Evolutionary conservation across 768 basidiomycete genomes (phyloP).

Genomic region (Royoungia palumana): DNA sequence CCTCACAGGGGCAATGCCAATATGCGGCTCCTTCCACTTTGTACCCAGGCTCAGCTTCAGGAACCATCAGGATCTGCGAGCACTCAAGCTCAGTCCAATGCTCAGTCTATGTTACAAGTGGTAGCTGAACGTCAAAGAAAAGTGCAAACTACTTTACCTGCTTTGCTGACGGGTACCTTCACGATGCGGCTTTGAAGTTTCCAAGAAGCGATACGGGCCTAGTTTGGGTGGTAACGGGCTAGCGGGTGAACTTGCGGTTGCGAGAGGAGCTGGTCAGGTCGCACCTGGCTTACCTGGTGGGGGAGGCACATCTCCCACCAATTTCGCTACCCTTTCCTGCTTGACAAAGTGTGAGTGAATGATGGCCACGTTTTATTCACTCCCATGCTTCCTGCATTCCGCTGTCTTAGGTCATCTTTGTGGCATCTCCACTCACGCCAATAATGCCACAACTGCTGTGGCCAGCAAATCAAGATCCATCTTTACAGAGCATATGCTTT

Average conservation of each 20-base stretch:
- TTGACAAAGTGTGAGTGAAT: background rate
- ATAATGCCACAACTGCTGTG: background rate
- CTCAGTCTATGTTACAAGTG: background rate
- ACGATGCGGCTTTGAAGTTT: slow-evolving; percentile 24
- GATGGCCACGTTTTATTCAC: slow-evolving; percentile 6
- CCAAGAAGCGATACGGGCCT: slow-evolving; percentile 7
- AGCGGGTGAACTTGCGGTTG: slow-evolving; percentile 3
- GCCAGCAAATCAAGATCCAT: background rate
- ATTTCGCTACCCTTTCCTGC: background rate
- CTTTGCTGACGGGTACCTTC: slow-evolving; percentile 6
- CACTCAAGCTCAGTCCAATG: background rate
- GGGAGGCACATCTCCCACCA: slow-evolving; percentile 25
- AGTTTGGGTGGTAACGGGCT: slow-evolving; percentile 7
- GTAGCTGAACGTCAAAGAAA: background rate
- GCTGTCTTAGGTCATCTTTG: background rate
- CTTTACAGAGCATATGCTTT: background rate
- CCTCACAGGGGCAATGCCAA: slow-evolving; percentile 12
- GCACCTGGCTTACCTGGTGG: slow-evolving; percentile 18
- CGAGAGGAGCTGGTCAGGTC: slow-evolving; percentile 8
- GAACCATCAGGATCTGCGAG: background rate
- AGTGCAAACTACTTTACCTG: background rate
- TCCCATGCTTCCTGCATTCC: background rate
- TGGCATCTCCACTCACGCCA: background rate
- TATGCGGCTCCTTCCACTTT: slow-evolving; percentile 1
- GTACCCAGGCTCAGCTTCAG: background rate